phyloP scores from a whole-genome alignment of 352 stramenopile genomes.

The Phytophthora sp. region DNA sequence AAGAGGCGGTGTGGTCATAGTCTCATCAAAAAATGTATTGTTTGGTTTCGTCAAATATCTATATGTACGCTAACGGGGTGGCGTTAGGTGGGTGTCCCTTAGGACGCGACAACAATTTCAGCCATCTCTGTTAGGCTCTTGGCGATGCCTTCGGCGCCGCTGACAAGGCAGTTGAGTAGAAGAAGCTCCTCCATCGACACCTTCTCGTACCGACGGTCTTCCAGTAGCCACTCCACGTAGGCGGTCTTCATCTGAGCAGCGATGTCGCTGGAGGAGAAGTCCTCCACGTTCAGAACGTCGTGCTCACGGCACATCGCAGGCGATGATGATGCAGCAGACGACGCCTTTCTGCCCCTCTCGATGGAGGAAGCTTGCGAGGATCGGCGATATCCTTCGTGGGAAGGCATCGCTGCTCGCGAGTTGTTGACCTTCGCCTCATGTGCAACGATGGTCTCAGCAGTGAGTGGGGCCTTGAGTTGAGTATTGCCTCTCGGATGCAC shows the following conservation, averaged over 20 bases:
- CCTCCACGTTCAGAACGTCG: slow-evolving; percentile 30
- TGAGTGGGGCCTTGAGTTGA: slow-evolving; percentile 6
- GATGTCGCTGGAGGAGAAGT: slow-evolving; percentile 28
- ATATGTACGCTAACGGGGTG: background rate
- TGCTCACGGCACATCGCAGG: slow-evolving; percentile 27
- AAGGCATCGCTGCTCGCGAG: slow-evolving; percentile 16
- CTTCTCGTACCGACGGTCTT: slow-evolving; percentile 32
- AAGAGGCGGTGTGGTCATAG: background rate
- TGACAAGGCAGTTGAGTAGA: slow-evolving; percentile 33
- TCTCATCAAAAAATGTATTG: slow-evolving; percentile 11
- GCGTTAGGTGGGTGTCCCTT: background rate
- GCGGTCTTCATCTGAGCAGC: slow-evolving; percentile 30
- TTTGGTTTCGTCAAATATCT: slow-evolving; percentile 4
- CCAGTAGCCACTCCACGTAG: slow-evolving; percentile 33
- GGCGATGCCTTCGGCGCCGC: slow-evolving; percentile 28
- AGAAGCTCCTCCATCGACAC: slow-evolving; percentile 34
- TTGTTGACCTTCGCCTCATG: slow-evolving; percentile 17
- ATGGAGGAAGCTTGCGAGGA: slow-evolving; percentile 33
- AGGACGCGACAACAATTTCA: slow-evolving; percentile 21
- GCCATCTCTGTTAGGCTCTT: slow-evolving; percentile 31
- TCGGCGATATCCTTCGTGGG: slow-evolving; percentile 1
- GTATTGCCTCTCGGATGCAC: background rate
- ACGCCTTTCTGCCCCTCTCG: slow-evolving; percentile 14
- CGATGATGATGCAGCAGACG: slow-evolving; percentile 19
- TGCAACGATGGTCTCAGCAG: slow-evolving; percentile 1